These are phyloP conservation scores for Penicillium sp. DNA, from an alignment of 2,329 filamentous ascomycete genomes.

Conservation along the genomic window DNA sequence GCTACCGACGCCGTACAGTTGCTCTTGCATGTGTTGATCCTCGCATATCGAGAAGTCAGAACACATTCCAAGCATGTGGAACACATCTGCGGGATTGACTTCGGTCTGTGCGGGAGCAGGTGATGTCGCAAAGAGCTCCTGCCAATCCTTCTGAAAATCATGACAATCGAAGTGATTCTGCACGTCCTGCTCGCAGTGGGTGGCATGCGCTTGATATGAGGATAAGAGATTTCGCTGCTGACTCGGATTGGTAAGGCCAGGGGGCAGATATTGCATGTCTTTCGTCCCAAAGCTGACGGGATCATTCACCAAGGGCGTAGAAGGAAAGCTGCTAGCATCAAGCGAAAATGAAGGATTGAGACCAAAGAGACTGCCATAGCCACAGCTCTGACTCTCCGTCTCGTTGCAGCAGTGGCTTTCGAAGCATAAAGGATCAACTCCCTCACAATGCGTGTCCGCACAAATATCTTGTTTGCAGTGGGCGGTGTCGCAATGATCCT, in stretches of 20 bases:
- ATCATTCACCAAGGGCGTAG: slow-evolving; percentile 20
- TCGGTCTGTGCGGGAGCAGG: slow-evolving; percentile 27
- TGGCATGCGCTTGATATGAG: slow-evolving; percentile 24
- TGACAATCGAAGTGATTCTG: slow-evolving; percentile 31
- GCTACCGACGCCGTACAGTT: slow-evolving; percentile 13
- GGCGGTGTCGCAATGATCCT: slow-evolving; percentile 2
- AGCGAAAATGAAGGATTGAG: slow-evolving; percentile 30
- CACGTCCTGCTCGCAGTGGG: slow-evolving; percentile 23
- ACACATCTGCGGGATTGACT: slow-evolving; percentile 36
- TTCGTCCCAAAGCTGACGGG: slow-evolving; percentile 23
- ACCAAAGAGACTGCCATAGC: slow-evolving; percentile 34
- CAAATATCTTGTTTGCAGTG: slow-evolving; percentile 3
- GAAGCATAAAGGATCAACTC: slow-evolving; percentile 37
- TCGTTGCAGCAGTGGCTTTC: slow-evolving; percentile 37
- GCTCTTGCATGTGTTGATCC: slow-evolving; percentile 25
- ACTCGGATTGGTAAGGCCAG: slow-evolving; percentile 18
- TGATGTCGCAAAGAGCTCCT: slow-evolving; percentile 22
- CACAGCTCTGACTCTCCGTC: slow-evolving; percentile 24
- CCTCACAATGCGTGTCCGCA: slow-evolving; percentile 25
- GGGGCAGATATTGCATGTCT: slow-evolving; percentile 15
- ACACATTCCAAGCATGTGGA: slow-evolving; percentile 38
- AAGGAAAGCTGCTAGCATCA: slow-evolving; percentile 29
- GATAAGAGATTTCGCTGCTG: slow-evolving; percentile 25
- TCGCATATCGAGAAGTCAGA: slow-evolving; percentile 30
- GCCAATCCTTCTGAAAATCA: slow-evolving; percentile 31